Conservation (phyloP, 2,329 filamentous ascomycete genomes). For the Ophiocordyceps sinensis region DNA sequence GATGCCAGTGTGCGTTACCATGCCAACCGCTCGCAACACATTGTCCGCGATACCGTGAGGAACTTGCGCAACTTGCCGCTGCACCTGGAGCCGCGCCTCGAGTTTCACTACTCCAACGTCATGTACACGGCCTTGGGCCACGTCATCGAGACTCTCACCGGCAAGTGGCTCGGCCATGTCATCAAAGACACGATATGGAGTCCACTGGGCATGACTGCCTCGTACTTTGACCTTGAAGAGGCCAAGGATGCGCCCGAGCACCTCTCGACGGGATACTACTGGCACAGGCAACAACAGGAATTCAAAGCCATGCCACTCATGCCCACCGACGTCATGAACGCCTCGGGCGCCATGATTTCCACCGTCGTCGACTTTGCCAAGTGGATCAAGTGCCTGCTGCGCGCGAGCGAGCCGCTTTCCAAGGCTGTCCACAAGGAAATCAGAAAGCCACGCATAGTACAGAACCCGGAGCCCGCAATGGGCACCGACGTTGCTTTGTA, state of each 20-base stretch:
- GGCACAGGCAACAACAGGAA: constrained; percentile 12
- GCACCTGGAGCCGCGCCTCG: constrained; percentile 26
- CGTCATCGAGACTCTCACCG: constrained; percentile 27
- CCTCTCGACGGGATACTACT: constrained; percentile 29
- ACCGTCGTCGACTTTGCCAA: constrained; percentile 34
- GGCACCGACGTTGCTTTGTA: constrained; percentile 11
- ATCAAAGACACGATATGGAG: constrained; percentile 26
- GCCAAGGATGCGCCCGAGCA: constrained; percentile 11
- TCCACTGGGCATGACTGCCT: constrained; percentile 31
- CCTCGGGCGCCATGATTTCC: constrained; percentile 27
- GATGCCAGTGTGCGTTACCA: constrained; percentile 12
- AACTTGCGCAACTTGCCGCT: constrained; percentile 30
- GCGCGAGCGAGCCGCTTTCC: constrained; percentile 11
- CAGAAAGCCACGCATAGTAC: constrained; percentile 16
- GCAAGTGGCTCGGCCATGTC: constrained; percentile 21
- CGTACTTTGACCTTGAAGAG: constrained; percentile 17
- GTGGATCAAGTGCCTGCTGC: constrained; percentile 35
- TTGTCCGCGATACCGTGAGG: constrained; percentile 21
- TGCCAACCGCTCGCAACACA: constrained; percentile 16
- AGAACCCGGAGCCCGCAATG: not conserved
- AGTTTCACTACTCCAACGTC: constrained; percentile 34
- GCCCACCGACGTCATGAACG: constrained; percentile 15
- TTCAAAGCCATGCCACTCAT: constrained; percentile 14
- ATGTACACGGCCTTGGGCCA: constrained; percentile 31
- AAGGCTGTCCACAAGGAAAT: constrained; percentile 13